Conservation (phyloP, 768 basidiomycete genomes). For the Nevesoporus exiguus region DNA sequence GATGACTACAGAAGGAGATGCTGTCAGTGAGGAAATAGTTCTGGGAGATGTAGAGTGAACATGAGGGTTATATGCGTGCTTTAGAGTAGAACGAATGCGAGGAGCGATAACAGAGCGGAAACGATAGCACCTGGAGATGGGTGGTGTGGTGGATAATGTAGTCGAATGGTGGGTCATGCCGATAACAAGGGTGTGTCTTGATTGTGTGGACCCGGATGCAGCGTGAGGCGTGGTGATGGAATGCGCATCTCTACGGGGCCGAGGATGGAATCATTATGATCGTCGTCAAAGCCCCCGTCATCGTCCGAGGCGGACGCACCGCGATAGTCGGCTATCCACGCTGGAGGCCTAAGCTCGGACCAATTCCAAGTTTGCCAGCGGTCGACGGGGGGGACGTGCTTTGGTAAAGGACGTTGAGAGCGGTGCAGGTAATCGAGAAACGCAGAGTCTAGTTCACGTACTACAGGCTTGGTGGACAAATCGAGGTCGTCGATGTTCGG, state of each 20-base stretch:
- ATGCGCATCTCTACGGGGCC: constrained; percentile 14
- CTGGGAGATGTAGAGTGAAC: constrained; percentile 5
- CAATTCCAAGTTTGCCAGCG: constrained; percentile 35
- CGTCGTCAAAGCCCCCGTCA: constrained; percentile 26
- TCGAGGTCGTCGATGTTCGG: constrained; percentile 22
- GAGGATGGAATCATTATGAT: constrained; percentile 16
- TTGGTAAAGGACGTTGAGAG: constrained; percentile 23
- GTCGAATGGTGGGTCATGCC: constrained; percentile 14
- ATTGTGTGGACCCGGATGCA: constrained; percentile 6
- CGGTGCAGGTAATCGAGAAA: constrained; percentile 25
- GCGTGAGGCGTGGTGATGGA: constrained; percentile 13
- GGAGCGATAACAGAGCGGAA: constrained; percentile 18
- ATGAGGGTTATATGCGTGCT: constrained; percentile 18
- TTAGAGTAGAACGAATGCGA: constrained; percentile 26
- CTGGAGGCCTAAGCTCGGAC: constrained; percentile 31
- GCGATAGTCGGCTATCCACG: constrained; percentile 19
- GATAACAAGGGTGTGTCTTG: constrained; percentile 16
- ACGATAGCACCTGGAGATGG: constrained; percentile 12
- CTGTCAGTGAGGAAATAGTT: constrained; percentile 22
- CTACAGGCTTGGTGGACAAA: constrained; percentile 12
- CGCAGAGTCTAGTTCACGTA: constrained; percentile 26
- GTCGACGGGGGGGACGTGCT: constrained; percentile 23
- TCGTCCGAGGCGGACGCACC: constrained; percentile 13
- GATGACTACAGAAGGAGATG: constrained; percentile 26
- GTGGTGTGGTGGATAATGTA: constrained; percentile 5